Evolutionary conservation across 139 green algal species (phyloP).

Genomic region (Coelastrella sp.): DNA sequence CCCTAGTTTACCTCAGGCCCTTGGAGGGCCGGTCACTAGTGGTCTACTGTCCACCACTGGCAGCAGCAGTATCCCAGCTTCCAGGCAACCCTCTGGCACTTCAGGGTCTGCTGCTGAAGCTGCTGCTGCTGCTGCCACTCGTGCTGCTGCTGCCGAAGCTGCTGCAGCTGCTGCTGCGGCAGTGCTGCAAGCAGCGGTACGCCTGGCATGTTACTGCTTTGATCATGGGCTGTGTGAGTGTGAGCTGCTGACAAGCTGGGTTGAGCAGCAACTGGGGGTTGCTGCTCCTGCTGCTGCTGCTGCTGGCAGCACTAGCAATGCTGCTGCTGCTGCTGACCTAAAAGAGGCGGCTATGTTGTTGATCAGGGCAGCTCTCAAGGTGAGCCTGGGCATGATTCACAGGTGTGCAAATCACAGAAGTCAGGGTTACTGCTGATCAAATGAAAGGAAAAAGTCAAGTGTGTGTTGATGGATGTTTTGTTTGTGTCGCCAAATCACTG

Average conservation of each 20-base stretch:
- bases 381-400: background rate
- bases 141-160: background rate
- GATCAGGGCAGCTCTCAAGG: background rate
- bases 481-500: too few relatives aligned
- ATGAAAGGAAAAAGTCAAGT: too few relatives aligned
- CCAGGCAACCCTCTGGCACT: background rate
- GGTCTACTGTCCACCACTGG: background rate
- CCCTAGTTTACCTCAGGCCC: too few relatives aligned
- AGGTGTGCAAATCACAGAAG: too few relatives aligned
- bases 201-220: background rate
- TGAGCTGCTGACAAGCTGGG: background rate
- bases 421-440: too few relatives aligned
- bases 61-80: background rate
- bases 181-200: constrained; percentile 10
- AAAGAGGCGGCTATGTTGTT: background rate
- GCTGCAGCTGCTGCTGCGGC: background rate
- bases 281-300: background rate
- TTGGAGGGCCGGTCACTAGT: too few relatives aligned
- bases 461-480: too few relatives aligned
- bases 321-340: background rate
- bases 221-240: background rate
- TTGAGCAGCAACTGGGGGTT: background rate
- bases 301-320: background rate
- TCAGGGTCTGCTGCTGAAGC: background rate
- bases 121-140: background rate